These are phyloP conservation scores for Trametes meyenii DNA, from an alignment of 768 basidiomycete genomes.

Conservation along the genomic window DNA sequence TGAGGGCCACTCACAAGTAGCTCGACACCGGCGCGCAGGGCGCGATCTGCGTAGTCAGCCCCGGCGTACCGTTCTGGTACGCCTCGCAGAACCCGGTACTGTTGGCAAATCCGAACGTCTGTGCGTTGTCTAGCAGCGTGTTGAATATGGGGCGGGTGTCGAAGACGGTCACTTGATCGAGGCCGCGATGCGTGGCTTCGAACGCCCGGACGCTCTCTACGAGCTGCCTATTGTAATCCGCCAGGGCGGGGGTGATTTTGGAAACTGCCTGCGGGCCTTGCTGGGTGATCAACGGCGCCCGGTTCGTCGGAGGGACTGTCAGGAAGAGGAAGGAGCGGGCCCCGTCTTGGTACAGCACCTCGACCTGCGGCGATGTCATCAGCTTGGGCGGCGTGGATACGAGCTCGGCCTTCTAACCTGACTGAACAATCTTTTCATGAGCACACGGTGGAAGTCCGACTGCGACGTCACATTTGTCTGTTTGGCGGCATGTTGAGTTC, in stretches of 20 bases:
- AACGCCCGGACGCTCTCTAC: constrained; percentile 42
- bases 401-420: constrained; percentile 36
- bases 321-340: constrained; percentile 41
- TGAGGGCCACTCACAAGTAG: constrained; percentile 54
- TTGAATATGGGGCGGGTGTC: constrained; percentile 64
- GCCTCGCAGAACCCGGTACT: constrained; percentile 59
- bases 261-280: constrained; percentile 37
- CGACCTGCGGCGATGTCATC: constrained; percentile 39
- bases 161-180: constrained; percentile 52
- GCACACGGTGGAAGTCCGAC: constrained; percentile 35
- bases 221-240: constrained; percentile 56
- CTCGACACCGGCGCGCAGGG: constrained; percentile 65
- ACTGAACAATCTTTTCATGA: constrained; percentile 39
- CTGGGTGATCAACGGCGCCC: constrained; percentile 42
- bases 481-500: background rate
- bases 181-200: constrained; percentile 42
- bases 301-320: constrained; percentile 43
- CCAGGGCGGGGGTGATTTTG: constrained; percentile 40
- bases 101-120: constrained; percentile 59
- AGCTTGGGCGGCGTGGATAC: constrained; percentile 32
- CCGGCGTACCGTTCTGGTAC: constrained; percentile 60
- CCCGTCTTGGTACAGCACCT: constrained; percentile 49
- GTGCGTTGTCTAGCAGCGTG: constrained; percentile 53
- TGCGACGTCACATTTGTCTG: constrained; percentile 42
- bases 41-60: constrained; percentile 52